Percentiles rank a stretch among this genome's conserved stretches.
These are phyloP conservation scores for Pythium monospermum DNA, from an alignment of 352 stramenopile genomes.

Conservation along the genomic window DNA sequence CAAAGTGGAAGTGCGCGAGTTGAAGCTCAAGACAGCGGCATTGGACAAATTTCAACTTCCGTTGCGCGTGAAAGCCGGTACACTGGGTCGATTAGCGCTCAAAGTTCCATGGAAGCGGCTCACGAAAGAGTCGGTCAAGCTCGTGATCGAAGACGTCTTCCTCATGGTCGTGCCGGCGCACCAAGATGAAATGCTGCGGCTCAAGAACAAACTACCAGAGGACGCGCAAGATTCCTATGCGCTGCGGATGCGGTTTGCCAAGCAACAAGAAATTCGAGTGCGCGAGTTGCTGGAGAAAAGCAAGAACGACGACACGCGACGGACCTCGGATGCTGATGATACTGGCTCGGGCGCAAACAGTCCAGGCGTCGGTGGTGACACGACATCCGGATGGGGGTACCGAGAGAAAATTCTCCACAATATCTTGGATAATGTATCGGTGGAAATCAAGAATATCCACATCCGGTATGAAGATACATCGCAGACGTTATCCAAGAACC, in stretches of 20 bases:
- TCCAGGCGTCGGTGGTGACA: conserved; percentile 25
- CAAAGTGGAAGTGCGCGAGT: conserved; percentile 77
- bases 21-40: conserved; percentile 60
- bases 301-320: conserved; percentile 37
- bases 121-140: conserved; percentile 69
- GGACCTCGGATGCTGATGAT: conserved; percentile 20
- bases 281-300: conserved; percentile 69
- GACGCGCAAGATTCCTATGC: conserved; percentile 49
- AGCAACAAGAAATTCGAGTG: conserved; percentile 79
- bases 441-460: conserved; percentile 81
- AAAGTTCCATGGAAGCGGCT: conserved; percentile 85
- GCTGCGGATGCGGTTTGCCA: conserved; percentile 61
- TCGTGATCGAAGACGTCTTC: conserved; percentile 73
- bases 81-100: conserved; percentile 57
- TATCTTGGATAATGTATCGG: conserved; percentile 77
- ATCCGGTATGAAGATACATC: conserved; percentile 80
- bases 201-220: conserved; percentile 26
- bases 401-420: conserved; percentile 80
- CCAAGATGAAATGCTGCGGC: conserved; percentile 43
- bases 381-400: conserved; percentile 62
- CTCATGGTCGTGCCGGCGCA: conserved; percentile 64
- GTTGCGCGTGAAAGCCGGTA: conserved; percentile 68
- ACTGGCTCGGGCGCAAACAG: conserved; percentile 1
- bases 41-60: conserved; percentile 80
- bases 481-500: conserved; percentile 46